A percentile compares a stretch with the other conserved stretches of the same genome.
Conservation (phyloP, 805 yeast species). For the Spathaspora hagerdaliae region DNA sequence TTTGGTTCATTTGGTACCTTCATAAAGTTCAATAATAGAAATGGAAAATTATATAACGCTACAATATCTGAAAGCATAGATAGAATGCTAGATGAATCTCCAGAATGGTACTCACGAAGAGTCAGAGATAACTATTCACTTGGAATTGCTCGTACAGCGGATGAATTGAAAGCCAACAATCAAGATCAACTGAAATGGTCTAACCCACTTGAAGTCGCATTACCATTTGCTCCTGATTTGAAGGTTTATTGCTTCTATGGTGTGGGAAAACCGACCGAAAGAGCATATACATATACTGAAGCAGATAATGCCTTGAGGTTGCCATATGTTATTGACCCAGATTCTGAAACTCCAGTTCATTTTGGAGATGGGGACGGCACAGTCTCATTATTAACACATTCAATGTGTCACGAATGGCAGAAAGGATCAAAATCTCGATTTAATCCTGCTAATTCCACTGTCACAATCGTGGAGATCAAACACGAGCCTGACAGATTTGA, state of each 20-base stretch:
- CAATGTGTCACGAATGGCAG: constrained; percentile 91
- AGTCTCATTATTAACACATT: constrained; percentile 77
- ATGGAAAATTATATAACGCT: constrained; percentile 37
- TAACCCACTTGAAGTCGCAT: constrained; percentile 89
- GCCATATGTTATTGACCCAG: constrained; percentile 69
- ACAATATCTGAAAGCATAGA: constrained; percentile 70
- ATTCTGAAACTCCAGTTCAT: constrained; percentile 59
- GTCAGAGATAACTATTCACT: constrained; percentile 69
- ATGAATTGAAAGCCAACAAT: constrained; percentile 63
- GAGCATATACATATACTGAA: constrained; percentile 82
- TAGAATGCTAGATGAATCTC: constrained; percentile 58
- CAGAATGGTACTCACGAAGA: constrained; percentile 70
- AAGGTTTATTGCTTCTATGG: constrained; percentile 89
- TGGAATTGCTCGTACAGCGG: constrained; percentile 62
- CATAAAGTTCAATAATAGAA: constrained; percentile 51
- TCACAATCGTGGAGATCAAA: constrained; percentile 82
- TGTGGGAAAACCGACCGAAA: constrained; percentile 93
- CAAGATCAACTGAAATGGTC: constrained; percentile 79
- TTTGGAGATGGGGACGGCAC: constrained; percentile 97
- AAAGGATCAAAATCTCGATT: constrained; percentile 53
- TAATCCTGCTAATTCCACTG: constrained; percentile 74
- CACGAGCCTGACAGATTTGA: constrained; percentile 94
- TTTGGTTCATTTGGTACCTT: constrained; percentile 60
- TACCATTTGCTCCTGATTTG: constrained; percentile 93
- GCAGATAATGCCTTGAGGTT: constrained; percentile 49